A percentile compares a stretch with the other conserved stretches of the same genome.
These are phyloP conservation scores for Anisodus acutangulus DNA, from an alignment of 257 asterid genomes.

Conservation along the genomic window DNA sequence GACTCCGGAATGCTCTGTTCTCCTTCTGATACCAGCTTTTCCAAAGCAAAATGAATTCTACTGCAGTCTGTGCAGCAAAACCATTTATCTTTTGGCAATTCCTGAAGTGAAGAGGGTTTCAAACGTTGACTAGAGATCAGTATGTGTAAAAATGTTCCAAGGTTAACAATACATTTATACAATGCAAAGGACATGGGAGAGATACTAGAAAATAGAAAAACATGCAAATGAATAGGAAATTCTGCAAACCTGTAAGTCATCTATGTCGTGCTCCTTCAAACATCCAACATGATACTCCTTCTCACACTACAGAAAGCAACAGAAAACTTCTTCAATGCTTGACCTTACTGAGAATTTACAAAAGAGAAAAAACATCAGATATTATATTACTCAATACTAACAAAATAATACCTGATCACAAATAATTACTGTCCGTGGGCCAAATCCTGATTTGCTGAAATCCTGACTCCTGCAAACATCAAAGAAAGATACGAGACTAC, in stretches of 20 bases:
- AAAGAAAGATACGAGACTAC: conserved; percentile 18
- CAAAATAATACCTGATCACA: conserved; percentile 79
- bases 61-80: conserved; percentile 75
- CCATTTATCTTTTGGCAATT: conserved; percentile 79
- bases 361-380: not conserved
- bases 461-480: conserved; percentile 63
- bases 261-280: conserved; percentile 70
- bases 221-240: not conserved
- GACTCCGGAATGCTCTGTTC: conserved; percentile 69
- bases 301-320: conserved; percentile 68
- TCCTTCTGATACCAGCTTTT: conserved; percentile 58
- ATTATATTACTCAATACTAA: not conserved
- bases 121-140: conserved; percentile 13
- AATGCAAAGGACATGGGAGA: not conserved
- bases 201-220: not conserved
- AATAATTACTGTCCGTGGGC: conserved; percentile 72
- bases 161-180: not conserved
- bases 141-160: not conserved
- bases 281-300: conserved; percentile 90
- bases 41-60: conserved; percentile 56
- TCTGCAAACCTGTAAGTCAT: conserved; percentile 64
- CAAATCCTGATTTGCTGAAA: conserved; percentile 64
- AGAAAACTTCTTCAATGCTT: not conserved
- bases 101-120: conserved; percentile 52
- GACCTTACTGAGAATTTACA: not conserved